These are phyloP conservation scores for Rubus parviflorus DNA, from an alignment of 306 rosid genomes.

Conservation along the genomic window DNA sequence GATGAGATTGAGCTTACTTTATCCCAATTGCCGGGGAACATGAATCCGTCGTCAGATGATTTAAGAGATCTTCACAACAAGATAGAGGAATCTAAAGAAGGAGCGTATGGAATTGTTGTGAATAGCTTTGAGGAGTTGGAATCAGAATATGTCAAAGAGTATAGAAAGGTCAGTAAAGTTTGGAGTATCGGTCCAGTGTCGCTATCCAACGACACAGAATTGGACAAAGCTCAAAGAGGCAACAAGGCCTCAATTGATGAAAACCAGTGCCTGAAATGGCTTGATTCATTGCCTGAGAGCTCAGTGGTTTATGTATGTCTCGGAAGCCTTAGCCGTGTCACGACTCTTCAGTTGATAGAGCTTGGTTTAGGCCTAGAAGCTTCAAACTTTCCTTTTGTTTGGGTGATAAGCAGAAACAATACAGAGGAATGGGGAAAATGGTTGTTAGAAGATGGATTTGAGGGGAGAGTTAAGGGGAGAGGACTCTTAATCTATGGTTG, in stretches of 20 bases:
- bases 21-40: neutral
- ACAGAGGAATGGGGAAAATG: slow-evolving; percentile 21
- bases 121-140: slow-evolving; percentile 54
- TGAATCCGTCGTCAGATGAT: neutral
- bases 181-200: slow-evolving; percentile 55
- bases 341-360: slow-evolving; percentile 27
- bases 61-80: neutral
- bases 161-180: slow-evolving; percentile 28
- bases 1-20: slow-evolving; percentile 25
- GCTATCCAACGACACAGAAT: slow-evolving; percentile 14
- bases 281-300: slow-evolving; percentile 8
- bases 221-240: slow-evolving; percentile 11
- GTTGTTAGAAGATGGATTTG: neutral
- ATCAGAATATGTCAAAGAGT: slow-evolving; percentile 33
- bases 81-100: slow-evolving; percentile 7
- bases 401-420: slow-evolving; percentile 12
- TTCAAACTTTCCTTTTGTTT: slow-evolving; percentile 26
- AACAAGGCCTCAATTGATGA: slow-evolving; percentile 7
- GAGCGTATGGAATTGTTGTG: slow-evolving; percentile 40
- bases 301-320: slow-evolving; percentile 37
- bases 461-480: no score
- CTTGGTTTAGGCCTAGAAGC: slow-evolving; percentile 37
- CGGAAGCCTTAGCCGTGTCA: slow-evolving; percentile 20
- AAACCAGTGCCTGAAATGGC: slow-evolving; percentile 28
- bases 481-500: no score